A percentile compares a stretch with the other conserved stretches of the same genome.
Evolutionary conservation across 192 early-diverging fungal species (phyloP).

Genomic region (Backusella tarrabulga): DNA sequence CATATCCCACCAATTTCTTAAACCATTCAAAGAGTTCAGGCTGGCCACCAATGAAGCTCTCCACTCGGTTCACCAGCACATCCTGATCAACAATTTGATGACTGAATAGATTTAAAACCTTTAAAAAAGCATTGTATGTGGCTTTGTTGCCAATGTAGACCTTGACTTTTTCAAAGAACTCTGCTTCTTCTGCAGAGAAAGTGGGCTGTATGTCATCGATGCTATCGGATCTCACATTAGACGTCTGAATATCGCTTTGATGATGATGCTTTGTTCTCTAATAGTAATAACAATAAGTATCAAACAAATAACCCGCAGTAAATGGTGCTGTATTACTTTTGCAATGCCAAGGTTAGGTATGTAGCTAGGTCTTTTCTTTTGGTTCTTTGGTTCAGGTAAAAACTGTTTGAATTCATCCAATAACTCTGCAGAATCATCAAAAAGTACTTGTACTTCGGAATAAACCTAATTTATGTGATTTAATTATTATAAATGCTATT

Average conservation of each 20-base stretch:
- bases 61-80: slow-evolving; percentile 81
- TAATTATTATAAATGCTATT: background rate
- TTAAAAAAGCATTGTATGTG: slow-evolving; percentile 94
- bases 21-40: slow-evolving; percentile 92
- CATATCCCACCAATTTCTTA: slow-evolving; percentile 80
- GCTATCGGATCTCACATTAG: slow-evolving; percentile 9
- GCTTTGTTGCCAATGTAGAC: slow-evolving; percentile 80
- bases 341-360: slow-evolving; percentile 9
- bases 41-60: slow-evolving; percentile 79
- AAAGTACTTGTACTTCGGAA: slow-evolving; percentile 86
- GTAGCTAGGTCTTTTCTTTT: slow-evolving; percentile 4
- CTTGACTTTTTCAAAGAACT: slow-evolving; percentile 94
- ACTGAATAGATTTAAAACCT: slow-evolving; percentile 90
- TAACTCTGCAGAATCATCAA: slow-evolving; percentile 82
- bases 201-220: slow-evolving; percentile 16
- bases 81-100: slow-evolving; percentile 91
- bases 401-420: slow-evolving; percentile 98
- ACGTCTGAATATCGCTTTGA: slow-evolving; percentile 14
- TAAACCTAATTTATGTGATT: slow-evolving; percentile 64
- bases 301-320: background rate
- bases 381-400: slow-evolving; percentile 67
- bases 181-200: slow-evolving; percentile 75
- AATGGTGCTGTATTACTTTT: background rate
- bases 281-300: background rate
- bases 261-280: slow-evolving; percentile 8